Conservation (phyloP, 306 rosid species). For the Quercus cerris region DNA sequence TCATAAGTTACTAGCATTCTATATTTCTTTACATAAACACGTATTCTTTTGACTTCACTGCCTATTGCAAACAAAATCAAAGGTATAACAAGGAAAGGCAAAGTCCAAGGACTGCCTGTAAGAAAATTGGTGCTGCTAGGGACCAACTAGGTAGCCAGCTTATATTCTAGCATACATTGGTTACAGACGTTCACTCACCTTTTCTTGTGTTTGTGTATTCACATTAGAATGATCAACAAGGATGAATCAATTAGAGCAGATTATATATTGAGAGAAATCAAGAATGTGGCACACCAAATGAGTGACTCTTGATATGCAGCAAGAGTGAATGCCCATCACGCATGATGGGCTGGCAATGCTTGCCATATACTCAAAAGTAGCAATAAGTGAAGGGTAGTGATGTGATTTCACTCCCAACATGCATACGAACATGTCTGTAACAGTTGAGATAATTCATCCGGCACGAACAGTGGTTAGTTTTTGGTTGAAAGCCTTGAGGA, state of each 20-base stretch:
- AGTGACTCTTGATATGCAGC: neutral
- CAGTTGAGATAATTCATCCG: slow-evolving; percentile 26
- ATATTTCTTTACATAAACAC: neutral
- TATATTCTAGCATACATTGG: neutral
- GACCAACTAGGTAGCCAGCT: neutral
- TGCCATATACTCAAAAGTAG: neutral
- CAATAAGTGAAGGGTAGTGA: slow-evolving; percentile 27
- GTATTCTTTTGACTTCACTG: slow-evolving; percentile 6
- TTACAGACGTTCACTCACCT: neutral
- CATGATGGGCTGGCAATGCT: neutral
- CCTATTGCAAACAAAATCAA: neutral
- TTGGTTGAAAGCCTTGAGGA: too few species aligned
- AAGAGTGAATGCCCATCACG: neutral
- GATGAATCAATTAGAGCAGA: neutral
- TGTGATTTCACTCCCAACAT: slow-evolving; percentile 60
- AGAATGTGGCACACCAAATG: neutral
- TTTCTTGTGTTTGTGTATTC: neutral
- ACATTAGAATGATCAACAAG: neutral
- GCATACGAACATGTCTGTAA: slow-evolving; percentile 55
- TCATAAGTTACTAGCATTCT: neutral
- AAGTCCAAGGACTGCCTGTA: too few species aligned
- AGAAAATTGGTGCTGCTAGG: neutral
- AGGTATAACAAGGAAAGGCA: too few species aligned
- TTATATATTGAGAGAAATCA: neutral
- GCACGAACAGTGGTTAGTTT: too few species aligned